phyloP scores from a whole-genome alignment of 2,329 filamentous ascomycete species.

The Microcera coccophila region DNA sequence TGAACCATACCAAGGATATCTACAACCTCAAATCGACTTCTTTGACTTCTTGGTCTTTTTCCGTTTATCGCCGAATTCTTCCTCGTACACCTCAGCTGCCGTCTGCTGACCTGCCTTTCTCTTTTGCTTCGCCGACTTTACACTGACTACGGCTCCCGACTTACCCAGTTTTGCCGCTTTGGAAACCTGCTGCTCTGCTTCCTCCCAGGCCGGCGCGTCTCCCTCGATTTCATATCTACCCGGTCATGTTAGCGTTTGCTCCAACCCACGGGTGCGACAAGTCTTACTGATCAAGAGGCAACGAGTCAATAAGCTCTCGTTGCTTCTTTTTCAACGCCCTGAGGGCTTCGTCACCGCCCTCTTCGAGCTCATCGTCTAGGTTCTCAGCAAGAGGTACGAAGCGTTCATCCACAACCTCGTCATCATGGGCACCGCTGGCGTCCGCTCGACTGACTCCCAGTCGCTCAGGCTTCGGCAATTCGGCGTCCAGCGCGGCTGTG shows the following conservation, averaged over 20 bases:
- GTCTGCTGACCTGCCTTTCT: conserved; percentile 62
- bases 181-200: conserved; percentile 71
- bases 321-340: conserved; percentile 72
- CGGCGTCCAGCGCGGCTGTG: conserved; percentile 65
- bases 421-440: conserved; percentile 63
- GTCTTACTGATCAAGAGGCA: conserved; percentile 70
- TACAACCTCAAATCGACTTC: conserved; percentile 26
- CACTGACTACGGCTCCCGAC: conserved; percentile 65
- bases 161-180: conserved; percentile 53
- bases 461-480: conserved; percentile 56
- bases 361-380: conserved; percentile 78
- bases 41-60: conserved; percentile 51
- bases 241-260: conserved; percentile 4
- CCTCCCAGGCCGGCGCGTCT: conserved; percentile 59
- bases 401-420: conserved; percentile 60
- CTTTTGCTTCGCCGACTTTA: conserved; percentile 75
- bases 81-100: conserved; percentile 60
- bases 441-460: conserved; percentile 58
- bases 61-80: conserved; percentile 54
- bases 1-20: conserved; percentile 19
- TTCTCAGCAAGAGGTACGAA: conserved; percentile 68
- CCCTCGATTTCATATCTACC: conserved; percentile 62
- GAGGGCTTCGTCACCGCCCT: conserved; percentile 74
- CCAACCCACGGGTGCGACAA: background rate
- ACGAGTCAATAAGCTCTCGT: conserved; percentile 80